Conservation (phyloP, 2,329 filamentous ascomycete species). For the Claviceps sp. region DNA sequence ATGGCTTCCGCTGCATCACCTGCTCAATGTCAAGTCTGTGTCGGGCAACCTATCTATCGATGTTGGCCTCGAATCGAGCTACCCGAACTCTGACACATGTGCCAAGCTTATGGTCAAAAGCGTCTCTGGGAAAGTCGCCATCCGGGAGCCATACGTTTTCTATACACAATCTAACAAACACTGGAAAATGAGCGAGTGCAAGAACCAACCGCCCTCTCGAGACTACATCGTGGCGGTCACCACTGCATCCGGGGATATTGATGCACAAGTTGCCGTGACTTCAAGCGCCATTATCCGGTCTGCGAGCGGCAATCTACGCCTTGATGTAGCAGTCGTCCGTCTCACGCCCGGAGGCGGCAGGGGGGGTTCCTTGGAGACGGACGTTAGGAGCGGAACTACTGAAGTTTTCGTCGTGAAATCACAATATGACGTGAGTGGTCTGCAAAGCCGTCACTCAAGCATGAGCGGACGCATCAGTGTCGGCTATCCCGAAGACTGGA, state of each 20-base stretch:
- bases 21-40: constrained; percentile 28
- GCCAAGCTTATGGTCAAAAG: not conserved
- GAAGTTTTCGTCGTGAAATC: constrained; percentile 15
- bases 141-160: not conserved
- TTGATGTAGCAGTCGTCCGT: constrained; percentile 26
- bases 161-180: no score
- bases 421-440: constrained; percentile 15
- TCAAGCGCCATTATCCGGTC: constrained; percentile 21
- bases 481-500: constrained; percentile 35
- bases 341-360: constrained; percentile 20
- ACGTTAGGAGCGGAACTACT: constrained; percentile 30
- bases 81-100: not conserved
- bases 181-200: not conserved
- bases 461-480: constrained; percentile 31
- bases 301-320: constrained; percentile 26
- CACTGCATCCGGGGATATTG: not conserved
- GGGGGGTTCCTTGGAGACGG: constrained; percentile 21
- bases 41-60: constrained; percentile 26
- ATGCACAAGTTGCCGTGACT: constrained; percentile 26
- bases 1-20: constrained; percentile 37
- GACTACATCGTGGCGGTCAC: not conserved
- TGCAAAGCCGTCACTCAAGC: constrained; percentile 29
- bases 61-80: not conserved
- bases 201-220: not conserved
- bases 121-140: not conserved